Base-by-base conservation (phyloP, 257 asterid genomes). In the Prunella vulgaris region DNA sequence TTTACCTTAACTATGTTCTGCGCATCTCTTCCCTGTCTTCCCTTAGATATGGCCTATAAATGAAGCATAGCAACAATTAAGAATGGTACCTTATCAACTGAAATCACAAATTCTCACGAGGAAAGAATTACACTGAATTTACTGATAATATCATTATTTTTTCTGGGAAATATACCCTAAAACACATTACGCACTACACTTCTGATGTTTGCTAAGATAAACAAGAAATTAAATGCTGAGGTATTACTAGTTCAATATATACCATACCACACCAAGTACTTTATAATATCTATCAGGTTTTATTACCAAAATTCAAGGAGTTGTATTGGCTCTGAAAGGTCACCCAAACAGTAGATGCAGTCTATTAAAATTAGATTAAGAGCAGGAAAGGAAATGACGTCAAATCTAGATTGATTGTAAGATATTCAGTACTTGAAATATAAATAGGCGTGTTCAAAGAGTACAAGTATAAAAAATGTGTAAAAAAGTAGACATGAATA, bases 11-110 rank as follows among this genome's bases (percentile, higher is more conserved):
- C 91, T 22, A 80, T 42, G 77, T 93, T 88, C 42, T 86, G 90
- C 12, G 97, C 99, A 74, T 90, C 96, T 80, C 97, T 88, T 51
- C 97, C 99, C 69, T 93, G 99, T 62, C 93, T 87, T 72, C 96
- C 97, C 84, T 93, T 93, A 22, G 97, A 84, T 74, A 90, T 73
- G 46, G 83, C 92, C 99, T 93, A 68, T 22, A 79, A 77, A 70
- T 49, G 33, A 69, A 59, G 52, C 66, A 56, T 60, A 22, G 32
- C 18, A 66, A 44, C 9, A 72, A 22, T 75, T 18, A 56, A 18
- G 70, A 8, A 17, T n/a, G n/a, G n/a, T n/a, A n/a, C n/a, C n/a
- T n/a, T n/a, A n/a, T n/a, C n/a, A n/a, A n/a, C n/a, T n/a, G n/a
- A n/a, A n/a, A n/a, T n/a, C n/a, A n/a, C n/a, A n/a, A n/a, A n/a